Base-by-base conservation (phyloP, 768 basidiomycete species). In the Cystofilobasidium bisporidii region DNA sequence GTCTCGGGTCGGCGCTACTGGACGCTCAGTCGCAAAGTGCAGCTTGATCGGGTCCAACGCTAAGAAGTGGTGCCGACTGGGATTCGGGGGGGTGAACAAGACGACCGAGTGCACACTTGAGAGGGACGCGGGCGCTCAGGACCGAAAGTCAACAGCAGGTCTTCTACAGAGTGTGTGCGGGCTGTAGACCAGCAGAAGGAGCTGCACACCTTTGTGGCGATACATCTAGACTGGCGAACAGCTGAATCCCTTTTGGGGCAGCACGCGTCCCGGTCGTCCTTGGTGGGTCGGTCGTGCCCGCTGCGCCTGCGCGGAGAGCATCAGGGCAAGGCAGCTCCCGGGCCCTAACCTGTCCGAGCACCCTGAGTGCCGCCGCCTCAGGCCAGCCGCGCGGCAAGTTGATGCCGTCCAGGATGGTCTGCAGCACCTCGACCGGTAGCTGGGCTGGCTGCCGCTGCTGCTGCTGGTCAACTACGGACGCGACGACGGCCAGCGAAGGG, bases 21-120 rank as follows among this genome's bases (percentile, higher is more conserved):
- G 72, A 69, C n/a, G 79, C 72, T 77, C 76, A 20, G 67, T 74
- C 38, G 75, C 17, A 28, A 75, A 38, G 72, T 76, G 70, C 45
- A 77, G 74, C 17, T 72, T 68, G 14, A 79, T 73, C 5, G 77
- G 74, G 59, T 81, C 78, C 26, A 87, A 74, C 0, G 83, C 76
- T 71, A 89, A 85, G 70, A 86, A 88, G n/a, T 86, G 82, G 67
- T 88, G 77, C 5, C 84, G 82, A 9, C 77, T 75, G 22, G 79
- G 75, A n/a, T 79, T 74, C 45, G 86, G 85, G 17, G 83, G 81
- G 55, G 76, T 74, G 73, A 86, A 88, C 61, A 80, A 78, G 45
- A 85, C 78, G 43, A 83, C 26, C 28, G 53, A 56, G 8, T 56
- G 53, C 15, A 56, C 14, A 2, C 28, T 28, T 26, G 28, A 17